Evolutionary conservation across 805 yeast species (phyloP).

Genomic region (Yamadazyma scolyti): DNA sequence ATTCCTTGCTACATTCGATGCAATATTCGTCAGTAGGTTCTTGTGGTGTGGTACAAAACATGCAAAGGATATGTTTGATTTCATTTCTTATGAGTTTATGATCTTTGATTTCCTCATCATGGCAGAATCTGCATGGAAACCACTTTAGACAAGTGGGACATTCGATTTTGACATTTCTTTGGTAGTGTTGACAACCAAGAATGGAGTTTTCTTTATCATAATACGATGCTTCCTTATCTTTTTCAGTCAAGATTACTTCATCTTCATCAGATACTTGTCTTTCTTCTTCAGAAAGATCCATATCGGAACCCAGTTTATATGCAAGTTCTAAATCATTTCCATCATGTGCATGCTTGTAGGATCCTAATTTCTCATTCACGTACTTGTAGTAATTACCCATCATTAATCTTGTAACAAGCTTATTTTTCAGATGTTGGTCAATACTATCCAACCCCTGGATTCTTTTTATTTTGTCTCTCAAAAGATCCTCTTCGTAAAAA

Average conservation of each 20-base stretch:
- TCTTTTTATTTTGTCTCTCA: constrained; percentile 48
- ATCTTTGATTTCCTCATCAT: constrained; percentile 61
- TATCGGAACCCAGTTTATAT: constrained; percentile 3
- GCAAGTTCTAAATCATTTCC: constrained; percentile 3
- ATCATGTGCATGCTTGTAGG: constrained; percentile 1
- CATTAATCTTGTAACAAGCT: constrained; percentile 61
- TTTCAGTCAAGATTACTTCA: constrained; percentile 44
- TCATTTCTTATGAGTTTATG: constrained; percentile 51
- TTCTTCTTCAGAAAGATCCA: constrained; percentile 8
- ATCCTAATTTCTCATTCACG: constrained; percentile 27
- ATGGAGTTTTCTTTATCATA: constrained; percentile 39
- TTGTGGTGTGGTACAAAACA: constrained; percentile 76
- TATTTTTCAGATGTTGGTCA: constrained; percentile 42
- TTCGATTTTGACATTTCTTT: constrained; percentile 76
- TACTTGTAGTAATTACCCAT: constrained; percentile 62
- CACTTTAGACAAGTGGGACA: constrained; percentile 73
- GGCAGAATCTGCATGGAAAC: constrained; percentile 84
- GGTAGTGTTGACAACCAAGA: constrained; percentile 81
- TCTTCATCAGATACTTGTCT: too few species aligned
- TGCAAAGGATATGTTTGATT: constrained; percentile 72
- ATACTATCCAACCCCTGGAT: constrained; percentile 38
- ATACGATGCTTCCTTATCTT: constrained; percentile 48
- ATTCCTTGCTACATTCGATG: constrained; percentile 56
- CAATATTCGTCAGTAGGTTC: constrained; percentile 66
- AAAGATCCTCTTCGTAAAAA: constrained; percentile 32